phyloP scores from a whole-genome alignment of 495 filamentous ascomycete genomes.

The Hypoxylon subgilvum region DNA sequence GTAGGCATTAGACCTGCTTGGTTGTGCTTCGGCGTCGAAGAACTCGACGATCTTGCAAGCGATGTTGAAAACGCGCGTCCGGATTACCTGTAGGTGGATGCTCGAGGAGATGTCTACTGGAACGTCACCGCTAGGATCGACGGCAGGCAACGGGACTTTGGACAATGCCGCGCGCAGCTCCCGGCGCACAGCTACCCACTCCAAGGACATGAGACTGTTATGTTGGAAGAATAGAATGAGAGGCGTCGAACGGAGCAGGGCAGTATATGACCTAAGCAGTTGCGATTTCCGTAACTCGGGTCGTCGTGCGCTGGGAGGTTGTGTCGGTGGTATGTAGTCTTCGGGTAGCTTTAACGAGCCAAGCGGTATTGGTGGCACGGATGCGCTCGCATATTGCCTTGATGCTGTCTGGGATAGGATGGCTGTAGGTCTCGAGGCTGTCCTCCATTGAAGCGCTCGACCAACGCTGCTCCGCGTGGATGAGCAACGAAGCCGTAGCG shows the following conservation, averaged over 20 bases:
- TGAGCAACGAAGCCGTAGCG: slow-evolving; percentile 36
- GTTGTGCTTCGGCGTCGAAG: slow-evolving; percentile 67
- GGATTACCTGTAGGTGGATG: slow-evolving; percentile 79
- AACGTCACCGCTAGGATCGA: slow-evolving; percentile 15
- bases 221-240: slow-evolving; percentile 94
- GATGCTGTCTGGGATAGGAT: slow-evolving; percentile 27
- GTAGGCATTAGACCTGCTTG: slow-evolving; percentile 57
- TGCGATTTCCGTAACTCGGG: slow-evolving; percentile 92
- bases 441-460: slow-evolving; percentile 31
- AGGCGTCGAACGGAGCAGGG: slow-evolving; percentile 85
- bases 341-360: slow-evolving; percentile 57
- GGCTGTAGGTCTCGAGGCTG: slow-evolving; percentile 13
- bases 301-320: slow-evolving; percentile 86
- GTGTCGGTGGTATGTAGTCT: slow-evolving; percentile 68
- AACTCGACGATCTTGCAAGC: slow-evolving; percentile 86
- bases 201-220: slow-evolving; percentile 86
- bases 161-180: slow-evolving; percentile 74
- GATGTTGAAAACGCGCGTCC: slow-evolving; percentile 85
- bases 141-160: slow-evolving; percentile 55
- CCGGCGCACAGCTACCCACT: slow-evolving; percentile 86
- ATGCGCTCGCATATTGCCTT: slow-evolving; percentile 47
- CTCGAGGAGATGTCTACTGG: slow-evolving; percentile 48
- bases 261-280: slow-evolving; percentile 90
- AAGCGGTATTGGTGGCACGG: slow-evolving; percentile 53
- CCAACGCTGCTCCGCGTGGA: slow-evolving; percentile 31